Conservation (phyloP, 2,329 filamentous ascomycete species). For the Xylariomycetidae sp. region DNA sequence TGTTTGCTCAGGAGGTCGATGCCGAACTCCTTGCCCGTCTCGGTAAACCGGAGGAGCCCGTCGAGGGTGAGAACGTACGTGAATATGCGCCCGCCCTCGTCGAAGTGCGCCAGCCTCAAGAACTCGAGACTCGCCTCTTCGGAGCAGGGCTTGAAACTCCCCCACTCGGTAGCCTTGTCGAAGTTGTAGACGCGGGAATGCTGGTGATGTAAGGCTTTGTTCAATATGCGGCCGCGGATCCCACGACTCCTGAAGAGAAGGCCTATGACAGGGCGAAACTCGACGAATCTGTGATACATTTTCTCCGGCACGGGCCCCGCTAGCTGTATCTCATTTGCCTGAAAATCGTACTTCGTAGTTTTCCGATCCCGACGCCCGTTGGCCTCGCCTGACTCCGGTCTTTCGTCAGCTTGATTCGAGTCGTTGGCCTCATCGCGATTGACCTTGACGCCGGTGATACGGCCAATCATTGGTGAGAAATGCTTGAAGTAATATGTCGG, state of each 20-base stretch:
- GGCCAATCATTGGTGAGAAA: constrained; percentile 83
- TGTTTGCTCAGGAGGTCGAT: constrained; percentile 93
- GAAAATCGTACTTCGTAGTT: constrained; percentile 81
- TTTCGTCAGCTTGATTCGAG: constrained; percentile 25
- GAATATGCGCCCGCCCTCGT: constrained; percentile 79
- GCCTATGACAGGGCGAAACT: constrained; percentile 86
- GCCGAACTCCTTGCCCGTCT: constrained; percentile 92
- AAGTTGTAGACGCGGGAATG: constrained; percentile 88
- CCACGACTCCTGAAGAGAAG: constrained; percentile 81
- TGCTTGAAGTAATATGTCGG: constrained; percentile 75
- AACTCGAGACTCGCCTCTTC: constrained; percentile 73
- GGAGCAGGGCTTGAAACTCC: constrained; percentile 61
- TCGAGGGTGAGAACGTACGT: constrained; percentile 91
- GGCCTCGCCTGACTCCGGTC: constrained; percentile 6
- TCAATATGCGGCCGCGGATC: constrained; percentile 72
- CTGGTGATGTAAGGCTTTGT: constrained; percentile 84
- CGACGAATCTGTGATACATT: constrained; percentile 88
- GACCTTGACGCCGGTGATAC: constrained; percentile 69
- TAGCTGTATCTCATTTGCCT: constrained; percentile 87
- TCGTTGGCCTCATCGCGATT: constrained; percentile 53
- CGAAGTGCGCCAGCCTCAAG: constrained; percentile 79
- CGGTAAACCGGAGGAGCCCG: constrained; percentile 82
- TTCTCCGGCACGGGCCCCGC: constrained; percentile 73
- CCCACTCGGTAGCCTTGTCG: constrained; percentile 69
- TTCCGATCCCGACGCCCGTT: constrained; percentile 38